Percentiles rank a stretch among this genome's conserved stretches.
Evolutionary conservation across 2,329 filamentous ascomycete genomes (phyloP).

Genomic region (Cercospora nicotianae): DNA sequence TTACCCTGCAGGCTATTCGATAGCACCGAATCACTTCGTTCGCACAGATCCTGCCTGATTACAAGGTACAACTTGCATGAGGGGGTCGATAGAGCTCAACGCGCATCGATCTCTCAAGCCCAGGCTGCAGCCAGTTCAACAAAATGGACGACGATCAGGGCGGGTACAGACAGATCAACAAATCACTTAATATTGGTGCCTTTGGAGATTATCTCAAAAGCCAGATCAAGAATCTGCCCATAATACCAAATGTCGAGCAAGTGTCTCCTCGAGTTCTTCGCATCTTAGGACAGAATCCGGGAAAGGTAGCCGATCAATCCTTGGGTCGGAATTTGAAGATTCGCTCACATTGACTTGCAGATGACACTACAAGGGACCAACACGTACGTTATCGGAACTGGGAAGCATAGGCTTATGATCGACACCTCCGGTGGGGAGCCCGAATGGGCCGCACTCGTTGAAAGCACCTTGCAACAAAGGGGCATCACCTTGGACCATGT

Average conservation of each 20-base stretch:
- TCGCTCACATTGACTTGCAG: slow-evolving; percentile 15
- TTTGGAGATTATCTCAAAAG: slow-evolving; percentile 30
- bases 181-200: slow-evolving; percentile 27
- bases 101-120: background rate
- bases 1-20: background rate
- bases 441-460: slow-evolving; percentile 42
- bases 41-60: background rate
- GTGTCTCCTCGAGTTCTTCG: slow-evolving; percentile 27
- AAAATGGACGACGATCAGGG: slow-evolving; percentile 26
- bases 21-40: background rate
- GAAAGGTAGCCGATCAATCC: slow-evolving; percentile 12
- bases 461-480: slow-evolving; percentile 33
- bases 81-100: background rate
- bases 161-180: slow-evolving; percentile 32
- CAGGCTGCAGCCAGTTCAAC: background rate
- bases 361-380: slow-evolving; percentile 46
- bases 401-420: slow-evolving; percentile 38
- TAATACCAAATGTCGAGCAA: slow-evolving; percentile 25
- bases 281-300: slow-evolving; percentile 33
- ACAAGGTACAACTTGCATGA: background rate
- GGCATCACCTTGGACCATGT: slow-evolving; percentile 45
- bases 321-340: background rate
- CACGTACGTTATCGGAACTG: slow-evolving; percentile 45
- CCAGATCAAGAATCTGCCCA: slow-evolving; percentile 24
- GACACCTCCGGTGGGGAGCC: slow-evolving; percentile 42